Base-by-base conservation (phyloP, 2,329 filamentous ascomycete genomes). In the Clarireedia paspali region DNA sequence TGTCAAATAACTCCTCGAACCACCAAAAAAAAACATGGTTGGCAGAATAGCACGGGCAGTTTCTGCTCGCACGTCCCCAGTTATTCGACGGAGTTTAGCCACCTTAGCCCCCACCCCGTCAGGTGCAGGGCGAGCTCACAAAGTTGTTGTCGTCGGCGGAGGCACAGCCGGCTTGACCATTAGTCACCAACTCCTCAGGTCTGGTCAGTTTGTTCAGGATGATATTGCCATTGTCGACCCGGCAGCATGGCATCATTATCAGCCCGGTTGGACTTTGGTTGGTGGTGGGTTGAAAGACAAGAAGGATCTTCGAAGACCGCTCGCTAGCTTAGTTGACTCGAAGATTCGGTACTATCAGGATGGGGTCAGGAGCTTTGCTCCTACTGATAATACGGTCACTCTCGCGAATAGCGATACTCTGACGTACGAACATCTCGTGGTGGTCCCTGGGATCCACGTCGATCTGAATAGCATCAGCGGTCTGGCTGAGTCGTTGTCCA, bases 251-350 rank as follows among this genome's bases (percentile, higher is more conserved):
- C 83, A 87, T 65, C 76, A 87, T 70, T 87, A 86, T 67, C 84
- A 87, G 68, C 82, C 84, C 1, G 84, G 84, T 53, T 87, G 83
- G 83, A 87, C 84, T 2, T 73, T 87, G 1, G 84, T 87, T 2
- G 84, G 83, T 45, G 83, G 80, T 40, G 84, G 84, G 3, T 73
- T 87, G 40, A 86, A 86, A 69, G 77, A 73, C 47, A 83, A 82
- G 65, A 73, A 84, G 60, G 76, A 84, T 24, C 70, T 87, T 55
- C 75, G 77, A 47, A 69, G 71, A 55, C 77, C 77, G 1, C 66
- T 85, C 40, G 63, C 71, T 4, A 70, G 70, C 48, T 66, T 87
- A 49, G 68, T 87, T 6, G 77, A 85, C 62, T 68, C 78, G n/a
- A 82, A 82, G 64, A 69, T 87, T 59, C 79, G 79, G 63, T 76